These are phyloP conservation scores for Arthrobotrys megalospora DNA, from an alignment of 2,329 filamentous ascomycete species.

Conservation along the genomic window DNA sequence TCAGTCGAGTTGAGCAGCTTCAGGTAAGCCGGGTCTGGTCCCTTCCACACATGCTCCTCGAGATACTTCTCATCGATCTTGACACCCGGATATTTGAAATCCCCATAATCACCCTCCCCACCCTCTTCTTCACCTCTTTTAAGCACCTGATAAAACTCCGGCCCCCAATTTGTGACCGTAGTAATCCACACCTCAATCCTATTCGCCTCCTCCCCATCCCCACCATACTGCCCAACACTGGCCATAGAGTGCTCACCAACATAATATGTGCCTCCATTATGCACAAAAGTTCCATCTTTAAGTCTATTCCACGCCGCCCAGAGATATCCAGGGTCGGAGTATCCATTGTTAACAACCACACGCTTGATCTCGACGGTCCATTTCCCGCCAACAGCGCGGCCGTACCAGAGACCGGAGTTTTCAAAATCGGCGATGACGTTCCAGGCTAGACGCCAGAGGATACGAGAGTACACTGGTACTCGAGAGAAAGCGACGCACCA, in stretches of 20 bases:
- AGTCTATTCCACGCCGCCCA: conserved; percentile 34
- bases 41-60: conserved; percentile 26
- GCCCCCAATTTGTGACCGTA: conserved; percentile 20
- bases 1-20: conserved; percentile 9
- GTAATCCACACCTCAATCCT: conserved; percentile 40
- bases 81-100: conserved; percentile 19
- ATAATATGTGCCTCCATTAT: conserved; percentile 14
- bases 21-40: conserved; percentile 19
- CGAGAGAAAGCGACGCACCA: conserved; percentile 33
- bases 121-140: conserved; percentile 9
- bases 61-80: conserved; percentile 32
- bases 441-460: conserved; percentile 30
- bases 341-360: conserved; percentile 33
- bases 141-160: conserved; percentile 28
- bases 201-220: conserved; percentile 24
- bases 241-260: conserved; percentile 30
- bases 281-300: conserved; percentile 22
- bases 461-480: conserved; percentile 20
- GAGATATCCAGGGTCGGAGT: conserved; percentile 19
- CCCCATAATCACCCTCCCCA: conserved; percentile 11
- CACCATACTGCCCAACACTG: conserved; percentile 33
- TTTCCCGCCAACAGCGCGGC: conserved; percentile 12
- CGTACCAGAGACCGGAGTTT: conserved; percentile 33
- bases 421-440: conserved; percentile 28
- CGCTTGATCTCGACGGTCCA: conserved; percentile 43